Conservation (phyloP, 2,329 filamentous ascomycete genomes). For the Bisporella sp. region DNA sequence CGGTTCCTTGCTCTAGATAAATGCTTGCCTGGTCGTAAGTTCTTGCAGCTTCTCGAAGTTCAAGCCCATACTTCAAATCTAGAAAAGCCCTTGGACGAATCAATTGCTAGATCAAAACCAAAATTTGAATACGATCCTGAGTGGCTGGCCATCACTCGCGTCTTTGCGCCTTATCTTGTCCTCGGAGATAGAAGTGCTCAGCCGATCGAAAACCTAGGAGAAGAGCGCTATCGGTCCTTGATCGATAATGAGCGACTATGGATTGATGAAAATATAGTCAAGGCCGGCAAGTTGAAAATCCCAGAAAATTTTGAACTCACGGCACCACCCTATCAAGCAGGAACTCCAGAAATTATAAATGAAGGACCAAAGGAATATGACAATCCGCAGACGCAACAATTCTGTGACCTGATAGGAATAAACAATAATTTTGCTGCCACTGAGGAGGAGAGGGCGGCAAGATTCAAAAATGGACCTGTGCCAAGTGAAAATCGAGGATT, state of each 20-base stretch:
- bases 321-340: slow-evolving; percentile 61
- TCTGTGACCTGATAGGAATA: slow-evolving; percentile 73
- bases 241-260: slow-evolving; percentile 69
- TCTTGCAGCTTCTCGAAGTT: slow-evolving; percentile 71
- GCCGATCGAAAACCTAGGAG: slow-evolving; percentile 55
- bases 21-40: slow-evolving; percentile 71
- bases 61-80: slow-evolving; percentile 27
- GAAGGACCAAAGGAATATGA: slow-evolving; percentile 74
- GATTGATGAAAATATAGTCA: slow-evolving; percentile 71
- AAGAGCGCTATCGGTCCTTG: slow-evolving; percentile 58
- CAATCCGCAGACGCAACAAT: slow-evolving; percentile 77
- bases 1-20: slow-evolving; percentile 90
- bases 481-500: slow-evolving; percentile 30
- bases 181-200: slow-evolving; percentile 53
- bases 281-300: slow-evolving; percentile 53
- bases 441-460: slow-evolving; percentile 60
- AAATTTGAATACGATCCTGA: slow-evolving; percentile 69
- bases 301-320: slow-evolving; percentile 74
- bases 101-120: slow-evolving; percentile 13
- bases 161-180: slow-evolving; percentile 60
- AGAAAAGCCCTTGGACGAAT: background rate
- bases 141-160: slow-evolving; percentile 89
- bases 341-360: slow-evolving; percentile 47
- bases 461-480: slow-evolving; percentile 51
- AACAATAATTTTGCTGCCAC: slow-evolving; percentile 67